Base-by-base conservation (phyloP, 306 rosid genomes). In the Hippophae rhamnoides region DNA sequence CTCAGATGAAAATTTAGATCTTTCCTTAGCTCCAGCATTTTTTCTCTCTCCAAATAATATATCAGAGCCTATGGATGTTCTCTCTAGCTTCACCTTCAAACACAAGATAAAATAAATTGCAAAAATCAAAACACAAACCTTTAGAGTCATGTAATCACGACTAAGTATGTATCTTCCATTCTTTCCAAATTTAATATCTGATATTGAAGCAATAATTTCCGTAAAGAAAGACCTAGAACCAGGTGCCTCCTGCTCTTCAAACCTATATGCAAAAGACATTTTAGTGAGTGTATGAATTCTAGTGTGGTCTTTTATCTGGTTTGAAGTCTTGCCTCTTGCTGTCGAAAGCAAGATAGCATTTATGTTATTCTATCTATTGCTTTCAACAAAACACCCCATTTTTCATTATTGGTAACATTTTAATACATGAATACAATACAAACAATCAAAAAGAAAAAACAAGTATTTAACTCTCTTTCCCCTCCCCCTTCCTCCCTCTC, bases 121-220 rank as follows among this genome's bases (percentile, higher is more conserved):
- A 71, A 77, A 41, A 13, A 63, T 41, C 47, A 44, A 67, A 61
- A 63, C 18, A 69, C 81, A 54, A 76, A 93, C 99, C 99, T 93
- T 93, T 23, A 93, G 86, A 65, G 97, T 82, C 99, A 93, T 93
- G 86, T 93, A 93, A 79, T 93, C 99, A 43, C 99, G 99, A 72
- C 99, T 88, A 54, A 93, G 89, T 78, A 93, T 77, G 54, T 86
- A 76, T 88, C 99, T 84, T 68, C 99, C 99, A 52, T 79, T 86
- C 84, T 76, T 93, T 62, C 84, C 97, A 56, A 93, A 93, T 74
- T 93, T 93, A 56, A 93, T 82, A 68, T 93, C 99, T 1, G 99
- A 88, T 69, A 93, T 84, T 27, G 99, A 93, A 80, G 99, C 99
- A 72, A 93, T 93, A 66, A 93, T 93, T 79, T 93, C 99, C 0